A percentile compares a stretch with the other conserved stretches of the same genome.
phyloP scores from a whole-genome alignment of 257 asterid species.

The Solanum dulcamara region DNA sequence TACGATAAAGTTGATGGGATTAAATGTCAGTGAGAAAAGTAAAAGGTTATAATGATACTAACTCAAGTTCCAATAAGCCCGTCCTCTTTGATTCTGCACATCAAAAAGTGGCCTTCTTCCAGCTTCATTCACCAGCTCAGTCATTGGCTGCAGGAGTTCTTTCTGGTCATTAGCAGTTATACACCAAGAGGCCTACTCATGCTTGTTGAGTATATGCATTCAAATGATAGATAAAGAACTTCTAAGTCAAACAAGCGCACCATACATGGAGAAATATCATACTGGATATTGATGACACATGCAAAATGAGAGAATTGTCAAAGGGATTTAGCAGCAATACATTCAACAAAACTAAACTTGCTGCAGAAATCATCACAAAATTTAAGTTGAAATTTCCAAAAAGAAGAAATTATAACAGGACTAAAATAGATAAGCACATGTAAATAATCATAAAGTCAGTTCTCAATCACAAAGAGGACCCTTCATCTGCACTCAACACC shows the following conservation, averaged over 20 bases:
- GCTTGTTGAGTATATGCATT: neutral
- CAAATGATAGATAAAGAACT: neutral
- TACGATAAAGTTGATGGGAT: neutral
- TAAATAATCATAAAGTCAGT: neutral
- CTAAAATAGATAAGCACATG: neutral
- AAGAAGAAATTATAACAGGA: neutral
- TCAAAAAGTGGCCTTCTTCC: neutral
- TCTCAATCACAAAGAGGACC: neutral
- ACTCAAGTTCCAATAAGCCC: neutral
- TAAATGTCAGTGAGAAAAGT: neutral
- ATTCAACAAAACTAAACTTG: neutral
- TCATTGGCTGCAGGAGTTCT: neutral
- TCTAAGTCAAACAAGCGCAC: neutral
- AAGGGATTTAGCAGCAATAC: neutral
- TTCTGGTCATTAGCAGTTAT: neutral
- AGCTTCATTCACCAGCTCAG: neutral
- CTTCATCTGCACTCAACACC: conserved; percentile 71
- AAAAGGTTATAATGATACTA: neutral
- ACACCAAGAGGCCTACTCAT: neutral
- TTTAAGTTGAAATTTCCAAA: neutral
- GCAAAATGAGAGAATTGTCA: neutral
- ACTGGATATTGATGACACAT: neutral
- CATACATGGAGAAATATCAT: neutral
- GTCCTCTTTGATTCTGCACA: neutral
- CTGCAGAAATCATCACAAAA: neutral